Percentiles rank a stretch among this genome's conserved stretches.
Conservation (phyloP, 768 basidiomycete genomes). For the Strobilomyces echinocephalus region DNA sequence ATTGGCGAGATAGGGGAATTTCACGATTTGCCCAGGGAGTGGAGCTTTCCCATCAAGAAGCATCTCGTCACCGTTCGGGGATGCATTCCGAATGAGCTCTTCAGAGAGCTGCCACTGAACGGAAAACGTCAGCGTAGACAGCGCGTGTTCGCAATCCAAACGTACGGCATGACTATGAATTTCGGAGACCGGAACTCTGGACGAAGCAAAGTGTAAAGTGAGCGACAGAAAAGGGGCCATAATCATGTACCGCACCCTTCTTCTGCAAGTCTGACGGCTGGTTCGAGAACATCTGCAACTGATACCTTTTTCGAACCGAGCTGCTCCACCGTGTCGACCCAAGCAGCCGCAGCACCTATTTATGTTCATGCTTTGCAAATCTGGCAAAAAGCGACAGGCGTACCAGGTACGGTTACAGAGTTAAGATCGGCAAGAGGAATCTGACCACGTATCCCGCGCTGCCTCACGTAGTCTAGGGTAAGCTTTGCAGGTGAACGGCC, state of each 20-base stretch:
- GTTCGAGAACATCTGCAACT: conserved; percentile 70
- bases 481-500: conserved; percentile 81
- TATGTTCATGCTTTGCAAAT: conserved; percentile 15
- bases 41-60: conserved; percentile 82
- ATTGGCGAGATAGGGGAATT: conserved; percentile 72
- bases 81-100: conserved; percentile 72
- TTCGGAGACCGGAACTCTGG: conserved; percentile 83
- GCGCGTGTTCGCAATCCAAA: background rate
- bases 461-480: conserved; percentile 64
- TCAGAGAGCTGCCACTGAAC: conserved; percentile 49
- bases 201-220: background rate
- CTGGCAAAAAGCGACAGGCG: background rate
- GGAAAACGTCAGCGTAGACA: conserved; percentile 5
- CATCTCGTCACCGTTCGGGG: conserved; percentile 84
- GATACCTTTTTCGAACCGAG: conserved; percentile 70
- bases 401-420: conserved; percentile 85
- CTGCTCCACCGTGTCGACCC: conserved; percentile 82
- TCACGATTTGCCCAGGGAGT: conserved; percentile 77
- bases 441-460: conserved; percentile 60
- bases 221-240: background rate
- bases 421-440: conserved; percentile 84
- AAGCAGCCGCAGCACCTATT: conserved; percentile 86
- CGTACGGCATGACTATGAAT: conserved; percentile 59
- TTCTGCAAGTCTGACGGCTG: conserved; percentile 89
- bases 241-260: conserved; percentile 58